Conservation (phyloP, 495 filamentous ascomycete genomes). For the Podospora comata region DNA sequence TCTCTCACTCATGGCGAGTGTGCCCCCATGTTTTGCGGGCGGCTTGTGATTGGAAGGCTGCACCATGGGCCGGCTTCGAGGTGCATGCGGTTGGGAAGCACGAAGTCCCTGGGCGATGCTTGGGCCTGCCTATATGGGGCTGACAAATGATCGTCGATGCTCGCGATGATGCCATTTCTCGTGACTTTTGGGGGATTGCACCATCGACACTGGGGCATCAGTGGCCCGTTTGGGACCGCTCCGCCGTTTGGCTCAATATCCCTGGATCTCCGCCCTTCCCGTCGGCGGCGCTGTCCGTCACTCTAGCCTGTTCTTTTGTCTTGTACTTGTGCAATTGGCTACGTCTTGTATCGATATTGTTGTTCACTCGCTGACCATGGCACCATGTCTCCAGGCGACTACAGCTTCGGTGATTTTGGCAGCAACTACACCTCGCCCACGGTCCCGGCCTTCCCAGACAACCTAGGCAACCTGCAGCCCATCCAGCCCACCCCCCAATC, state of each 20-base stretch:
- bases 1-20: conserved; percentile 6
- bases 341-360: conserved; percentile 26
- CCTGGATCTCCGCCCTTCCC: conserved; percentile 32
- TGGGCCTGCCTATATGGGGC: conserved; percentile 28
- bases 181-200: conserved; percentile 39
- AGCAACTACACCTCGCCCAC: conserved; percentile 47
- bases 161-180: conserved; percentile 42
- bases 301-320: conserved; percentile 17
- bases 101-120: conserved; percentile 16
- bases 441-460: conserved; percentile 44
- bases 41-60: conserved; percentile 28
- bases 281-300: conserved; percentile 27
- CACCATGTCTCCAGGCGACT: conserved; percentile 52
- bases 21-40: conserved; percentile 23
- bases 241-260: conserved; percentile 22
- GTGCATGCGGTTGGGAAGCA: conserved; percentile 25
- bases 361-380: conserved; percentile 36
- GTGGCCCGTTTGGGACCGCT: conserved; percentile 16
- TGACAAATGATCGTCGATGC: conserved; percentile 38
- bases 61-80: background rate
- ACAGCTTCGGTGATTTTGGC: conserved; percentile 46
- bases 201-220: conserved; percentile 36
- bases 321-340: conserved; percentile 14
- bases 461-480: conserved; percentile 44
- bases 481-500: conserved; percentile 44